Evolutionary conservation across 352 stramenopile genomes (phyloP), one percentile per base, ranked within the genome.

Genomic region (Elongisporangium anandrum): DNA sequence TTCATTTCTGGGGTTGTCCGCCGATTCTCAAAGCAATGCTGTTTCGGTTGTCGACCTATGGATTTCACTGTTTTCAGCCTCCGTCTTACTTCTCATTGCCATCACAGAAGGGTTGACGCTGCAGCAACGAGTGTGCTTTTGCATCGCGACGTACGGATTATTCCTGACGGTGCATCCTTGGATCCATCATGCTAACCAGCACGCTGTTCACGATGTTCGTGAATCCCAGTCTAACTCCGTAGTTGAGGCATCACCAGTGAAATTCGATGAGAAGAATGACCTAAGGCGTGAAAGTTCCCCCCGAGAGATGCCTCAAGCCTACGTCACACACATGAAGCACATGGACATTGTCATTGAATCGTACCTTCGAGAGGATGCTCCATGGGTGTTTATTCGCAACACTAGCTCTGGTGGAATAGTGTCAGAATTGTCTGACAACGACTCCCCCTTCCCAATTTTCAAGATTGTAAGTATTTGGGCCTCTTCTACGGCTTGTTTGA

Each of bases 141-240:
- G 78, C 56, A 63, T 80, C 4, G 66, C 63, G 13, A 72, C 74
- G 20, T 88, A 85, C 54, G 74, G 69, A 17, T 60, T 79, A 38
- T 86, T 87, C 62, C 52, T 88, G 20, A 68, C 64, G 17, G 56
- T 88, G 7, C 79, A 88, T 38, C 79, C 76, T 24, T 83, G 76
- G 73, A 65, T 86, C 63, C 69, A 83, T 63, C 57, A 61, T 5
- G 48, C n/a, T 1, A 24, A 62, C 20, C 41, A 38, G 29, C 23
- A 15, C 48, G 47, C 49, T 34, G 49, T 17, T 21, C 24, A 34
- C 3, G 24, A 7, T 34, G 24, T 34, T 34, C 7, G 24, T 34
- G 24, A 34, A 34, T 34, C 24, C 24, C 24, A 34, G 24, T 34
- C 24, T 8, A 34, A 8, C 24, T 34, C 24, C 24, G 7, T 7